These are phyloP conservation scores for Coelastrella sp. DNA, from an alignment of 139 green algal species.

Conservation along the genomic window DNA sequence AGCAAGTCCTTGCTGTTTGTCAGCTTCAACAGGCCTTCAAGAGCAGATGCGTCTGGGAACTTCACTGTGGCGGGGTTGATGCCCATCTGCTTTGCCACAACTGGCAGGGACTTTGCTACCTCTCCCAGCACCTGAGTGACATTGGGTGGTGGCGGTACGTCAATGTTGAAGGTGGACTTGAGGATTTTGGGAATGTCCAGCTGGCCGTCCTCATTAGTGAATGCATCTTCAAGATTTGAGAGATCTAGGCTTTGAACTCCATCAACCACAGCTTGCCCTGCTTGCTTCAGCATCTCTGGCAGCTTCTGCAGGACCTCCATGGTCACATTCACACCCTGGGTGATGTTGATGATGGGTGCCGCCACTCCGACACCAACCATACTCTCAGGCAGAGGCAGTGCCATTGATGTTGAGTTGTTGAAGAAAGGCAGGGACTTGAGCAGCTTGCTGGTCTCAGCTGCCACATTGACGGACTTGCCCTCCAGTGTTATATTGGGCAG, in stretches of 20 bases:
- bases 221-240: neutral
- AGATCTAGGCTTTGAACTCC: conserved; percentile 17
- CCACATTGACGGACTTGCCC: neutral
- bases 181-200: conserved; percentile 13
- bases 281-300: conserved; percentile 2
- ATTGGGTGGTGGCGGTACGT: neutral
- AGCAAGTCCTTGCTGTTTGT: conserved; percentile 8
- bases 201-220: neutral
- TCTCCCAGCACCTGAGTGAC: neutral
- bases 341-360: neutral
- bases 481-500: neutral
- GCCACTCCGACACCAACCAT: neutral
- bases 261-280: neutral
- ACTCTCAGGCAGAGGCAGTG: neutral
- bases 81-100: conserved; percentile 12
- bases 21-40: neutral
- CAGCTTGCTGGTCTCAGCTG: neutral
- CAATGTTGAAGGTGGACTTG: conserved; percentile 21
- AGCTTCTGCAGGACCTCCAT: neutral
- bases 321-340: neutral
- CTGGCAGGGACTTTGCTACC: neutral
- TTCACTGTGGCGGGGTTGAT: neutral
- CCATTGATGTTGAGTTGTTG: conserved; percentile 4
- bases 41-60: neutral
- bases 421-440: neutral